These are phyloP conservation scores for Xylariaceae sp. DNA, from an alignment of 2,329 filamentous ascomycete genomes.

Conservation along the genomic window DNA sequence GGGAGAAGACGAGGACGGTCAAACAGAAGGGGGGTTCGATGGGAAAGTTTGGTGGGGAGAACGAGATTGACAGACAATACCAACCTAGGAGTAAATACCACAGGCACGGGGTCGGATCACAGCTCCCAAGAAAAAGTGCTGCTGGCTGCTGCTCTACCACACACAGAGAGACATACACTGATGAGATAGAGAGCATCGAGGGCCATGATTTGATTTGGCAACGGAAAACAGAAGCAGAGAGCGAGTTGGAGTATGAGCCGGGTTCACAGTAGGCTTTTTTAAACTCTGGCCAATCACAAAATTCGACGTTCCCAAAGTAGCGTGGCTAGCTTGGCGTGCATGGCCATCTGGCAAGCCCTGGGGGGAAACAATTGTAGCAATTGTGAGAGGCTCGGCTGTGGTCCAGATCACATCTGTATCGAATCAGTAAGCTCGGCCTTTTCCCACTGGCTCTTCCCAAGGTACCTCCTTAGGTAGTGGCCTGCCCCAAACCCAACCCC, in stretches of 20 bases:
- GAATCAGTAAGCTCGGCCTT: conserved; percentile 13
- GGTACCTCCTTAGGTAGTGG: too few relatives aligned
- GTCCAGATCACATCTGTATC: conserved; percentile 15
- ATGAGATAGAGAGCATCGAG: conserved; percentile 4
- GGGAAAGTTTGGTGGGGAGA: conserved; percentile 20
- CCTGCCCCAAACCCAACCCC: too few relatives aligned
- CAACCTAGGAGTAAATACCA: too few relatives aligned
- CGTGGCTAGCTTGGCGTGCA: conserved; percentile 6
- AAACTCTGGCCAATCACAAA: conserved; percentile 37
- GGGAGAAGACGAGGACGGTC: conserved; percentile 22
- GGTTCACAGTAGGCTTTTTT: conserved; percentile 4
- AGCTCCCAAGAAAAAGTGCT: too few relatives aligned
- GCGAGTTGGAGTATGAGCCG: conserved; percentile 16
- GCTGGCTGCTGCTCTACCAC: too few relatives aligned
- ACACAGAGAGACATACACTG: too few relatives aligned
- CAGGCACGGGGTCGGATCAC: too few relatives aligned
- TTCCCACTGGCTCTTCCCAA: conserved; percentile 17
- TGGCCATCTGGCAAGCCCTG: neutral
- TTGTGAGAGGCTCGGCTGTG: neutral
- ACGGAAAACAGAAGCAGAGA: neutral
- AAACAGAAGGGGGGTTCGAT: conserved; percentile 13
- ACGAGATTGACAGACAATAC: conserved; percentile 15
- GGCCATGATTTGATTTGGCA: too few relatives aligned
- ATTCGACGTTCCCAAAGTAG: conserved; percentile 21
- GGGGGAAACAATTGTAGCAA: neutral